These are phyloP conservation scores for Neocatenulostroma microsporum DNA, from an alignment of 2,329 filamentous ascomycete species.

Conservation along the genomic window DNA sequence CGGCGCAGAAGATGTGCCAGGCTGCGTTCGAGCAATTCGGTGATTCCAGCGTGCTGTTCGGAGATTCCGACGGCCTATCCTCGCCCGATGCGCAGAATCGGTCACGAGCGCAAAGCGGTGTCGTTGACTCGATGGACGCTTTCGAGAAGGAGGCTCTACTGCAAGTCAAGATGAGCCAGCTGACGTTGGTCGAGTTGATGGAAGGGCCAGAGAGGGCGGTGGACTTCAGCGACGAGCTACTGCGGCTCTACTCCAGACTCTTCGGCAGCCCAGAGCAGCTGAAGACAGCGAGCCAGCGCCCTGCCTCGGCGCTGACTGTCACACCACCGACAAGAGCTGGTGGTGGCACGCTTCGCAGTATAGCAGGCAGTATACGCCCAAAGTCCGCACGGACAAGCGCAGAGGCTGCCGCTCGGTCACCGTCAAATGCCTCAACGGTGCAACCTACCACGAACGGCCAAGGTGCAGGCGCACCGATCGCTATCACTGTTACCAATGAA, in stretches of 20 bases:
- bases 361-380: conserved; percentile 66
- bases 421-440: neutral
- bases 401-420: conserved; percentile 32
- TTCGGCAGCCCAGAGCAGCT: conserved; percentile 56
- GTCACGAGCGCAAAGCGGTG: conserved; percentile 33
- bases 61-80: conserved; percentile 40
- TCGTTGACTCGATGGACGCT: conserved; percentile 73
- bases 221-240: conserved; percentile 76
- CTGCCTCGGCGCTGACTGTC: conserved; percentile 23
- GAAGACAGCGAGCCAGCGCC: conserved; percentile 31
- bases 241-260: conserved; percentile 71
- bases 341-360: conserved; percentile 35
- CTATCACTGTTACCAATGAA: conserved; percentile 70
- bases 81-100: conserved; percentile 23
- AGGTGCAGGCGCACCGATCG: conserved; percentile 45
- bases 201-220: conserved; percentile 81
- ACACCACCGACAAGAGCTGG: conserved; percentile 22
- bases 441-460: conserved; percentile 7
- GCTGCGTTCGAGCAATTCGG: conserved; percentile 87
- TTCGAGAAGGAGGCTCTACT: conserved; percentile 79
- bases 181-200: conserved; percentile 71
- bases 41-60: conserved; percentile 62
- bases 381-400: conserved; percentile 40
- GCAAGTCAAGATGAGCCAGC: conserved; percentile 93
- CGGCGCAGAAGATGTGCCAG: conserved; percentile 75